These are phyloP conservation scores for Dictyostelium citrinum DNA, from an alignment of 78 protist genomes.

Conservation along the genomic window DNA sequence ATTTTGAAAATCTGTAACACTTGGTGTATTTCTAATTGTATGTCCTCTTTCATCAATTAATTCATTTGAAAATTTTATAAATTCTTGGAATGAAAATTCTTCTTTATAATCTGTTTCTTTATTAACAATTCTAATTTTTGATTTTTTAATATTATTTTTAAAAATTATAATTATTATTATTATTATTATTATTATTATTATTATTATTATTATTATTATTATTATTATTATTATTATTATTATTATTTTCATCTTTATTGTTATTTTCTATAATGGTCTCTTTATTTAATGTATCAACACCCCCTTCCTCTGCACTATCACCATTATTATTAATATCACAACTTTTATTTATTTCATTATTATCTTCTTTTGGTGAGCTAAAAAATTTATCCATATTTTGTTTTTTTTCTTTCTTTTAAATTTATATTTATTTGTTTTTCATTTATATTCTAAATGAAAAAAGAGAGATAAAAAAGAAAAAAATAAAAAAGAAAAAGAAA, in stretches of 20 bases:
- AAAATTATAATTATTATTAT: not conserved
- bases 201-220: not conserved
- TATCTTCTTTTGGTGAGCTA: not conserved
- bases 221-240: not conserved
- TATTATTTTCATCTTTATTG: not conserved
- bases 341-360: not conserved
- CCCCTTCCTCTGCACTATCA: not conserved
- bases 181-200: not conserved
- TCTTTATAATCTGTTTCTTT: constrained; percentile 30
- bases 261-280: not conserved
- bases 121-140: not conserved
- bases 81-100: constrained; percentile 16
- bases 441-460: not conserved
- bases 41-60: not conserved
- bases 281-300: not conserved
- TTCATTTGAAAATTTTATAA: not conserved
- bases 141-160: not conserved
- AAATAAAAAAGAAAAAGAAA: not conserved
- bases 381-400: not conserved
- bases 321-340: not conserved
- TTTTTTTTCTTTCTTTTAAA: not conserved
- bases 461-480: not conserved
- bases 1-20: not conserved
- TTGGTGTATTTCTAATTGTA: not conserved
- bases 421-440: not conserved